Evolutionary conservation across 768 basidiomycete genomes (phyloP).

Genomic region (Lactifluus subvellereus): DNA sequence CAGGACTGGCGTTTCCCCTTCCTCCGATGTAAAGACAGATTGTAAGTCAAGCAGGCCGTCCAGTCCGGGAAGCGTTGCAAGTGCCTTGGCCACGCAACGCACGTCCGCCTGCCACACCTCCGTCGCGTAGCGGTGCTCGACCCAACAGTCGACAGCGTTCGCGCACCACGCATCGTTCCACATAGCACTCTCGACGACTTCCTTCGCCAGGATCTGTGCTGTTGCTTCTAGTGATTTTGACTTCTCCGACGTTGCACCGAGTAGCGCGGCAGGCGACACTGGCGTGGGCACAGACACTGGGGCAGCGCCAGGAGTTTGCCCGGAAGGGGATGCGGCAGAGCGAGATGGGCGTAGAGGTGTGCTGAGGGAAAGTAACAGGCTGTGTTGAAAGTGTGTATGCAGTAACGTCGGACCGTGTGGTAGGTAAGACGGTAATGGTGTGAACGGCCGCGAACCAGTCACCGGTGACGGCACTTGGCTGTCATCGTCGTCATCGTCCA

Average conservation of each 20-base stretch:
- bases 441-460: conserved; percentile 50
- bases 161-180: conserved; percentile 67
- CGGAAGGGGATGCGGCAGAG: conserved; percentile 42
- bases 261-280: conserved; percentile 70
- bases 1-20: conserved; percentile 20
- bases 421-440: conserved; percentile 66
- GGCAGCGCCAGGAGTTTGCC: conserved; percentile 34
- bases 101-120: conserved; percentile 60
- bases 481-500: conserved; percentile 29
- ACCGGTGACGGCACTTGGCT: conserved; percentile 23
- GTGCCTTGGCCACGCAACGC: conserved; percentile 37
- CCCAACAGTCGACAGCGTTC: conserved; percentile 25
- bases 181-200: conserved; percentile 66
- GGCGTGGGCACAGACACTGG: conserved; percentile 69
- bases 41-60: conserved; percentile 40
- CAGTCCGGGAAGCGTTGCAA: conserved; percentile 36
- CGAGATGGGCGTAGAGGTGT: conserved; percentile 56
- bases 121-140: conserved; percentile 25
- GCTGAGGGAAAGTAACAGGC: conserved; percentile 54
- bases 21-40: conserved; percentile 35
- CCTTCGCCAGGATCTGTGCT: conserved; percentile 54
- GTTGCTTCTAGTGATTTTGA: conserved; percentile 63
- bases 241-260: conserved; percentile 60
- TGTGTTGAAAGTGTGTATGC: conserved; percentile 62
- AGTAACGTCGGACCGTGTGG: conserved; percentile 66